phyloP scores from a whole-genome alignment of 192 early-diverging fungal species.

The Cetraspora pellucida region DNA sequence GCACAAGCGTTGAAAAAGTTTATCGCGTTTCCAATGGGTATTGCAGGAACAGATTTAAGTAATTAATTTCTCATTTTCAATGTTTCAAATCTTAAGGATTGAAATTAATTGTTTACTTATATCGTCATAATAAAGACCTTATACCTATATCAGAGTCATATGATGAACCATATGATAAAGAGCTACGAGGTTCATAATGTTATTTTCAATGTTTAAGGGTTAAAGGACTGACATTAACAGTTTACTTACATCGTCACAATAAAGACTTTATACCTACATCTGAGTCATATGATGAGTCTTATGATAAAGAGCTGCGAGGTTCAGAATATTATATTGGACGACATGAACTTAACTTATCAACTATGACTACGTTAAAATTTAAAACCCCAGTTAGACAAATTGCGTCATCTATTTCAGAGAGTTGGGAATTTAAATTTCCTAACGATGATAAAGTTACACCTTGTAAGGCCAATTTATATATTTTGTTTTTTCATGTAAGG shows the following conservation, averaged over 20 bases:
- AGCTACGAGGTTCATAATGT: too few relatives aligned
- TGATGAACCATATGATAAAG: too few relatives aligned
- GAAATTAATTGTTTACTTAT: too few relatives aligned
- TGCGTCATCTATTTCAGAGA: constrained; percentile 5
- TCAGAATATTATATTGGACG: neutral
- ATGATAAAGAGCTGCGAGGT: neutral
- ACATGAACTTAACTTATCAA: neutral
- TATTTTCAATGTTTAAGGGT: too few relatives aligned
- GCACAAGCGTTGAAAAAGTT: neutral
- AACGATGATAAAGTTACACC: neutral
- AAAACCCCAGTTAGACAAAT: constrained; percentile 31
- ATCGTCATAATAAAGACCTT: neutral
- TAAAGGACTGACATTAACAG: too few relatives aligned
- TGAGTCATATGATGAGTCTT: too few relatives aligned
- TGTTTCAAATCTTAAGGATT: too few relatives aligned
- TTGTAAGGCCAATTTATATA: neutral
- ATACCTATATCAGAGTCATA: neutral
- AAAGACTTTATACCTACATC: constrained; percentile 9
- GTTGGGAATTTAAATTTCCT: neutral
- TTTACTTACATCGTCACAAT: too few relatives aligned
- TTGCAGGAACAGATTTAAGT: constrained; percentile 22
- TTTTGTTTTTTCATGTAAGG: neutral
- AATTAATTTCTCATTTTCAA: neutral
- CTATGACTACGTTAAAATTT: constrained; percentile 13
- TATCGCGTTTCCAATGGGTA: constrained; percentile 28